A percentile compares a stretch with the other conserved stretches of the same genome.
Conservation (phyloP, 2,329 filamentous ascomycete species). For the Ophiostoma novo-ulmi region DNA sequence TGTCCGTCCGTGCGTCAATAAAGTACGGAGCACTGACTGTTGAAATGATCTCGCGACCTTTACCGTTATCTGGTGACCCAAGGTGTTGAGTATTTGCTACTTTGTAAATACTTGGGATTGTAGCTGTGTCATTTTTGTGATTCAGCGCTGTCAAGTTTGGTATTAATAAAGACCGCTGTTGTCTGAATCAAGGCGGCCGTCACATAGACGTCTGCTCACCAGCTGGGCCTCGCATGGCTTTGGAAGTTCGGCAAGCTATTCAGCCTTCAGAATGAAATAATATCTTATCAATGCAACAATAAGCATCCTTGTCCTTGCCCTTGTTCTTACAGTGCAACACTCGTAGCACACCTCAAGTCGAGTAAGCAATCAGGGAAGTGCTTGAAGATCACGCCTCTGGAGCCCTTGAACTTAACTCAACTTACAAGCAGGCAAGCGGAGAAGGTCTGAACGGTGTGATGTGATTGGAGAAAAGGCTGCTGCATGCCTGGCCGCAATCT, state of each 20-base stretch:
- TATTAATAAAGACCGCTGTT: too few relatives aligned
- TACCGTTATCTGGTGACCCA: background rate
- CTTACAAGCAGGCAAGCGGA: conserved; percentile 10
- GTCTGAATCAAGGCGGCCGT: too few relatives aligned
- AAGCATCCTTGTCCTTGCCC: background rate
- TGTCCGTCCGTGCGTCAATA: background rate
- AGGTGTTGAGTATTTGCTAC: background rate
- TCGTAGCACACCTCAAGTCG: too few relatives aligned
- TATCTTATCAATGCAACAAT: background rate
- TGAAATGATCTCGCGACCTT: background rate
- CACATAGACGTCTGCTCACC: too few relatives aligned
- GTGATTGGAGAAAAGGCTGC: conserved; percentile 13
- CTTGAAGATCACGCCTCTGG: background rate
- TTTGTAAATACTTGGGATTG: too few relatives aligned
- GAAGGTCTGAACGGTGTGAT: background rate
- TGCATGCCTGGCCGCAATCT: conserved; percentile 13
- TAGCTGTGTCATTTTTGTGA: too few relatives aligned
- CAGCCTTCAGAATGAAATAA: too few relatives aligned
- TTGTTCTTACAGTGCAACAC: background rate
- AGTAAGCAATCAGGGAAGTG: conserved; percentile 4
- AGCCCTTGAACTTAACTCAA: background rate
- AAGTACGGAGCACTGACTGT: background rate
- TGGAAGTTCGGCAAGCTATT: too few relatives aligned
- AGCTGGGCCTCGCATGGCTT: too few relatives aligned
- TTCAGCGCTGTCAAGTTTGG: too few relatives aligned